These are phyloP conservation scores for Lentinula guzmanii DNA, from an alignment of 768 basidiomycete genomes.

Conservation along the genomic window DNA sequence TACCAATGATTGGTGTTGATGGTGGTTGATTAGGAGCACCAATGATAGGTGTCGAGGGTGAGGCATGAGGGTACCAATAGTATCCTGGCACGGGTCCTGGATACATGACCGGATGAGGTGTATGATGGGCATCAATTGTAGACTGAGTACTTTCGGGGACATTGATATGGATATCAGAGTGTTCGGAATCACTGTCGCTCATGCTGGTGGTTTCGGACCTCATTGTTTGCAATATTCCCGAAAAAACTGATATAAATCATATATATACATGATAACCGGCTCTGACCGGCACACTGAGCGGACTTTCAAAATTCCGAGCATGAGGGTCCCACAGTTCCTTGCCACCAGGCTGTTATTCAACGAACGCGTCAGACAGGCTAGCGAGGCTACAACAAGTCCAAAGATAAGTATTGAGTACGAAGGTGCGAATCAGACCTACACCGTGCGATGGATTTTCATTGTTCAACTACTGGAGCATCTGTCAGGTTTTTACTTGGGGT, in stretches of 20 bases:
- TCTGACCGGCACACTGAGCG: not conserved
- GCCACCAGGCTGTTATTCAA: not conserved
- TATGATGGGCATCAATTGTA: not conserved
- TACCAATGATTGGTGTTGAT: too few species aligned
- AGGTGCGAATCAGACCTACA: too few species aligned
- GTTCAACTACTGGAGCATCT: too few species aligned
- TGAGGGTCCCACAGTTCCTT: not conserved
- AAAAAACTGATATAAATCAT: not conserved
- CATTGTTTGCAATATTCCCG: not conserved
- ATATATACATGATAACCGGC: not conserved
- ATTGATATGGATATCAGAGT: not conserved
- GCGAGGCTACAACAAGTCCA: not conserved
- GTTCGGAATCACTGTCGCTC: not conserved
- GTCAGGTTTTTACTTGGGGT: too few species aligned
- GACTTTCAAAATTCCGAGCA: not conserved
- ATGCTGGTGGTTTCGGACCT: not conserved
- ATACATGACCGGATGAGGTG: not conserved
- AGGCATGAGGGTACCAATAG: not conserved
- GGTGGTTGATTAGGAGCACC: too few species aligned
- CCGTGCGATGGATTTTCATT: too few species aligned
- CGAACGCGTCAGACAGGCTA: not conserved
- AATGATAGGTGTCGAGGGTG: not conserved
- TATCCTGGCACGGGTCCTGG: not conserved
- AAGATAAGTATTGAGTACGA: too few species aligned
- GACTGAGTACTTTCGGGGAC: not conserved